phyloP scores from a whole-genome alignment of 176 grass and related monocot genomes.

The Tuctoria greenei region DNA sequence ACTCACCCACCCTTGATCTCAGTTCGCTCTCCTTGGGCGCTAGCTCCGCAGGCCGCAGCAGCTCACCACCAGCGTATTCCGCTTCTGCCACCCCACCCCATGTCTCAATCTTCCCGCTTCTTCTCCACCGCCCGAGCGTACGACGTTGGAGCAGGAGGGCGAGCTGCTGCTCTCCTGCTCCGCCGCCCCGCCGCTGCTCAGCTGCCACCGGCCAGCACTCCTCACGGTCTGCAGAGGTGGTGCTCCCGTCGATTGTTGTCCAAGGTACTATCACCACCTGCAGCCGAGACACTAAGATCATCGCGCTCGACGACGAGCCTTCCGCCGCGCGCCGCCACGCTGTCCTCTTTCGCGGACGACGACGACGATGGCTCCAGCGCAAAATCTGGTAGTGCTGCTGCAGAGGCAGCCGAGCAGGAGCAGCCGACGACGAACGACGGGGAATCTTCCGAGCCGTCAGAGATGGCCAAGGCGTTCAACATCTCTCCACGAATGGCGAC shows the following conservation, averaged over 20 bases:
- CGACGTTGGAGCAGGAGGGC: constrained; percentile 46
- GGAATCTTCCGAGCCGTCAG: constrained; percentile 36
- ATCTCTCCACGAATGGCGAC: constrained; percentile 74
- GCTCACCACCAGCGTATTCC: not conserved
- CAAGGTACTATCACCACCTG: constrained; percentile 1
- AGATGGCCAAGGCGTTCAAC: constrained; percentile 84
- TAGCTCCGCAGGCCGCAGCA: not conserved
- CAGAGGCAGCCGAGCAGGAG: constrained; percentile 24
- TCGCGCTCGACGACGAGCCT: constrained; percentile 19
- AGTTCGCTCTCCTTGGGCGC: constrained; percentile 4
- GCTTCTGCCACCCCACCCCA: constrained; percentile 27
- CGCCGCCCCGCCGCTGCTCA: constrained; percentile 33
- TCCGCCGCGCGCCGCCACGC: constrained; percentile 47
- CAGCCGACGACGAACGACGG: constrained; percentile 3
- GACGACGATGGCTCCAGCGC: constrained; percentile 44
- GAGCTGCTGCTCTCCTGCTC: constrained; percentile 50
- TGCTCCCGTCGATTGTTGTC: constrained; percentile 14
- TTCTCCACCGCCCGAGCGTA: constrained; percentile 56
- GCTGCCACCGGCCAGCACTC: constrained; percentile 37
- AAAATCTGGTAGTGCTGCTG: constrained; percentile 9
- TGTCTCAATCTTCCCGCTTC: constrained; percentile 73
- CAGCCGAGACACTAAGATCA: constrained; percentile 5
- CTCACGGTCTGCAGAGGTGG: constrained; percentile 18
- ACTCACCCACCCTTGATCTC: constrained; percentile 43
- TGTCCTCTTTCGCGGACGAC: constrained; percentile 66